Conservation (phyloP, 2,329 filamentous ascomycete genomes). For the Ophiostoma angusticollis region DNA sequence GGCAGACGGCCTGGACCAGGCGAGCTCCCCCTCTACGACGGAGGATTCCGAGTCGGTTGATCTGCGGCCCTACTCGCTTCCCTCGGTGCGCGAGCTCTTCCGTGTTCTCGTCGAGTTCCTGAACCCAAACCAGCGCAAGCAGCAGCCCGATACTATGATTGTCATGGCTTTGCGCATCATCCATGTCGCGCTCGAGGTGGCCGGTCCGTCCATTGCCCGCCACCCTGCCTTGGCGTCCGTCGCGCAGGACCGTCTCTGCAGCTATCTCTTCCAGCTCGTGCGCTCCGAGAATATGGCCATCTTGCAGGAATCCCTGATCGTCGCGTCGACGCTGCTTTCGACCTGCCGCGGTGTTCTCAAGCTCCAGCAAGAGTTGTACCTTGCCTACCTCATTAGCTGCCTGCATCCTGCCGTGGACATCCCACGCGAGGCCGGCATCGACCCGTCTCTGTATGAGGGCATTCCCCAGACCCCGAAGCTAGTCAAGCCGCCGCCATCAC, state of each 20-base stretch:
- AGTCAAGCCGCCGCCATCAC: slow-evolving; percentile 63
- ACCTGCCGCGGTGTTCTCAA: slow-evolving; percentile 87
- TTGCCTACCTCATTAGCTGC: slow-evolving; percentile 89
- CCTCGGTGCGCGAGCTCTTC: slow-evolving; percentile 89
- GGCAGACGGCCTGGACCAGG: slow-evolving; percentile 11
- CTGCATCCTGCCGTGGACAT: slow-evolving; percentile 91
- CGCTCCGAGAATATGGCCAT: slow-evolving; percentile 94
- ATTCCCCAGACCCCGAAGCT: slow-evolving; percentile 85
- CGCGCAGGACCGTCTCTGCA: slow-evolving; percentile 85
- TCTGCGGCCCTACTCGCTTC: slow-evolving; percentile 81
- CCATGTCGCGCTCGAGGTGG: slow-evolving; percentile 91
- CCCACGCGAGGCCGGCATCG: slow-evolving; percentile 77
- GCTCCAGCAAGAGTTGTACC: slow-evolving; percentile 88
- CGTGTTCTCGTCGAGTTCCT: slow-evolving; percentile 85
- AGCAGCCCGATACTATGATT: slow-evolving; percentile 89
- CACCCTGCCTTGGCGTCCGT: slow-evolving; percentile 79
- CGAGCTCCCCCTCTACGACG: slow-evolving; percentile 14
- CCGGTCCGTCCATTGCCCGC: slow-evolving; percentile 84
- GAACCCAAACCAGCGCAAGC: slow-evolving; percentile 82
- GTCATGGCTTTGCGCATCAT: slow-evolving; percentile 97
- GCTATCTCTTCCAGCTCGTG: slow-evolving; percentile 90
- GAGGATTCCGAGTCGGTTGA: slow-evolving; percentile 34
- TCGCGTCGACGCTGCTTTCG: slow-evolving; percentile 78
- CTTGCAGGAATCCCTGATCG: slow-evolving; percentile 80
- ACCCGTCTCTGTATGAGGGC: slow-evolving; percentile 81